A percentile compares a stretch with the other conserved stretches of the same genome.
Conservation (phyloP, 202 grass and related monocot species). For the Schoenoplectus triqueter region DNA sequence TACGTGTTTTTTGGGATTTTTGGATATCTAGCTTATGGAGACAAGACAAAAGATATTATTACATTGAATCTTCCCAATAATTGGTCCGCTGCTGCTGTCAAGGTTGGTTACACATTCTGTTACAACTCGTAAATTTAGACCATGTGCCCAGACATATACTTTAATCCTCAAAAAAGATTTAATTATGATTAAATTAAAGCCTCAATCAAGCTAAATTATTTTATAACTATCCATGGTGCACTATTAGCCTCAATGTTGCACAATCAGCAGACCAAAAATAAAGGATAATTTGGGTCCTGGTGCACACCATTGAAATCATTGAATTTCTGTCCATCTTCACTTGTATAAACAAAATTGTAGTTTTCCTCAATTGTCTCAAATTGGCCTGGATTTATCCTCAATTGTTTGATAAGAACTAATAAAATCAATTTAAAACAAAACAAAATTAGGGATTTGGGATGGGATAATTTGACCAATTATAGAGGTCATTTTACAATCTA, state of each 20-base stretch:
- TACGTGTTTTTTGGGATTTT: slow-evolving; percentile 82
- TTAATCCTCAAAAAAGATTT: neutral
- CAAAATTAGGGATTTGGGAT: too few relatives aligned
- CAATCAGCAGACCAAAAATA: neutral
- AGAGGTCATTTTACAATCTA: too few relatives aligned
- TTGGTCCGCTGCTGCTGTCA: slow-evolving; percentile 66
- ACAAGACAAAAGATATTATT: slow-evolving; percentile 84
- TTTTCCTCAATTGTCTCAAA: too few relatives aligned
- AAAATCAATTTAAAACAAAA: too few relatives aligned
- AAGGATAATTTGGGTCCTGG: slow-evolving; percentile 11
- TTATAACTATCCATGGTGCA: neutral
- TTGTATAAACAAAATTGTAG: too few relatives aligned
- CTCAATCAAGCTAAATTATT: neutral
- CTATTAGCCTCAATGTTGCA: neutral
- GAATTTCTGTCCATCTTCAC: too few relatives aligned
- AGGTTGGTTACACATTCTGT: slow-evolving; percentile 55
- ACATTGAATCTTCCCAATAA: slow-evolving; percentile 89
- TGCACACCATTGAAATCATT: neutral
- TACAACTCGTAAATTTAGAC: neutral
- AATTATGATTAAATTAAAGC: neutral
- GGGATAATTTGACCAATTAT: too few relatives aligned
- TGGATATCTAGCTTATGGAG: slow-evolving; percentile 87
- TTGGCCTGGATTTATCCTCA: too few relatives aligned
- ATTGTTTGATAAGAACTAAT: too few relatives aligned
- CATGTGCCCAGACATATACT: neutral